Evolutionary conservation across 768 basidiomycete species (phyloP).

Genomic region (Terana coerulea): DNA sequence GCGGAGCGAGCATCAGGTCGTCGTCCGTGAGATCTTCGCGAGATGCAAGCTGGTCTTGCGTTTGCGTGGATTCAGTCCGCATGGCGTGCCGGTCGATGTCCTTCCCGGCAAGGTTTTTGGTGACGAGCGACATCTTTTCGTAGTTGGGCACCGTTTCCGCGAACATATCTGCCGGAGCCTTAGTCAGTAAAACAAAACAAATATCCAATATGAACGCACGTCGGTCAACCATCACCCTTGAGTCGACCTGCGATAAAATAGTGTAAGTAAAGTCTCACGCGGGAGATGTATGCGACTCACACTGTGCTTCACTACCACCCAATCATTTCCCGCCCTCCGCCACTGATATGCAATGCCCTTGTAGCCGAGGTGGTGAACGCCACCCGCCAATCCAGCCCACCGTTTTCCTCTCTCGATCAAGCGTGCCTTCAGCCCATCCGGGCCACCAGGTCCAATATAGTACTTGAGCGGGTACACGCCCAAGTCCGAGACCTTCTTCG

Average conservation of each 20-base stretch:
- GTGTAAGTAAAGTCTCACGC: neutral
- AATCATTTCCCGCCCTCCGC: slow-evolving; percentile 26
- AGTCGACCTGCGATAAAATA: slow-evolving; percentile 39
- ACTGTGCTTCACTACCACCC: slow-evolving; percentile 42
- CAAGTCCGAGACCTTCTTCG: slow-evolving; percentile 45
- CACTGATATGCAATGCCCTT: slow-evolving; percentile 44
- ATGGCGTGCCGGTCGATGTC: slow-evolving; percentile 24
- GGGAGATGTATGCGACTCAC: slow-evolving; percentile 25
- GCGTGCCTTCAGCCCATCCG: slow-evolving; percentile 35
- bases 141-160: slow-evolving; percentile 25
- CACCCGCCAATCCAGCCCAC: slow-evolving; percentile 47
- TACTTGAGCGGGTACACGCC: slow-evolving; percentile 52
- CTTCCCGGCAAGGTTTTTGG: slow-evolving; percentile 20
- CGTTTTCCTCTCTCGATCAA: slow-evolving; percentile 50
- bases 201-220: slow-evolving; percentile 27
- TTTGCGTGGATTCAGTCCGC: neutral
- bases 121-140: slow-evolving; percentile 20
- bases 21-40: slow-evolving; percentile 42
- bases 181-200: too few species aligned
- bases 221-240: slow-evolving; percentile 63
- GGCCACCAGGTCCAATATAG: slow-evolving; percentile 36
- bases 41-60: neutral
- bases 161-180: slow-evolving; percentile 20
- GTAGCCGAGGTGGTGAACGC: slow-evolving; percentile 55
- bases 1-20: slow-evolving; percentile 51